phyloP scores from a whole-genome alignment of 179 eudicot species.

The Vitellaria paradoxa region DNA sequence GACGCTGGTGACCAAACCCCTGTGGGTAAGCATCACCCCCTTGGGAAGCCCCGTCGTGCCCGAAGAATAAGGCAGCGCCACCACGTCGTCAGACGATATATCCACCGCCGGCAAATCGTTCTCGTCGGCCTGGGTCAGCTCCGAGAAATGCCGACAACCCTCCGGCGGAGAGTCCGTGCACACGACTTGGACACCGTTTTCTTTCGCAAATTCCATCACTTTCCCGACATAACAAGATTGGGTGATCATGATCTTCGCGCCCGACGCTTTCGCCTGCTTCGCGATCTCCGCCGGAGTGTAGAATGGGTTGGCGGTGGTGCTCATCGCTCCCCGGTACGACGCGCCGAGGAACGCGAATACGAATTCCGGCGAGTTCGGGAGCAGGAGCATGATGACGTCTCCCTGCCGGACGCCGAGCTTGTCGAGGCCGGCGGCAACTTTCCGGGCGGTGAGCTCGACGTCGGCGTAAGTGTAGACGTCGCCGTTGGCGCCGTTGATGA shows the following conservation, averaged over 20 bases:
- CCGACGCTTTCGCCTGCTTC: slow-evolving; percentile 72
- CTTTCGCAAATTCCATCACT: slow-evolving; percentile 39
- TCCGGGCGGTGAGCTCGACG: slow-evolving; percentile 50
- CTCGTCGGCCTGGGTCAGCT: slow-evolving; percentile 37
- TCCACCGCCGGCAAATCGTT: slow-evolving; percentile 39
- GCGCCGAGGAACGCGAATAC: slow-evolving; percentile 80
- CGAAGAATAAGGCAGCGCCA: slow-evolving; percentile 88
- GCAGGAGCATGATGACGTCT: slow-evolving; percentile 68
- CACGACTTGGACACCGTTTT: slow-evolving; percentile 35
- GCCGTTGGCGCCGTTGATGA: slow-evolving; percentile 64
- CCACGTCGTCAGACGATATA: slow-evolving; percentile 60
- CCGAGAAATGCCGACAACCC: slow-evolving; percentile 52
- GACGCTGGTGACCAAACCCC: slow-evolving; percentile 75
- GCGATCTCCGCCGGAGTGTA: slow-evolving; percentile 63
- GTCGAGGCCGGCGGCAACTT: slow-evolving; percentile 49
- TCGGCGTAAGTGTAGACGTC: slow-evolving; percentile 56
- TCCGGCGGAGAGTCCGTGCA: slow-evolving; percentile 39
- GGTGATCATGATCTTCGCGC: slow-evolving; percentile 58
- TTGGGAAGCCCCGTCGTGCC: slow-evolving; percentile 95
- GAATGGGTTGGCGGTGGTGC: slow-evolving; percentile 80
- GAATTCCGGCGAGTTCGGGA: slow-evolving; percentile 82
- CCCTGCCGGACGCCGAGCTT: slow-evolving; percentile 42
- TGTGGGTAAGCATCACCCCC: slow-evolving; percentile 96
- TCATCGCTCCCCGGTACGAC: slow-evolving; percentile 58
- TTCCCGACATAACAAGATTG: slow-evolving; percentile 56